Conservation (phyloP, 495 filamentous ascomycete species). For the Ramalina intermedia region DNA sequence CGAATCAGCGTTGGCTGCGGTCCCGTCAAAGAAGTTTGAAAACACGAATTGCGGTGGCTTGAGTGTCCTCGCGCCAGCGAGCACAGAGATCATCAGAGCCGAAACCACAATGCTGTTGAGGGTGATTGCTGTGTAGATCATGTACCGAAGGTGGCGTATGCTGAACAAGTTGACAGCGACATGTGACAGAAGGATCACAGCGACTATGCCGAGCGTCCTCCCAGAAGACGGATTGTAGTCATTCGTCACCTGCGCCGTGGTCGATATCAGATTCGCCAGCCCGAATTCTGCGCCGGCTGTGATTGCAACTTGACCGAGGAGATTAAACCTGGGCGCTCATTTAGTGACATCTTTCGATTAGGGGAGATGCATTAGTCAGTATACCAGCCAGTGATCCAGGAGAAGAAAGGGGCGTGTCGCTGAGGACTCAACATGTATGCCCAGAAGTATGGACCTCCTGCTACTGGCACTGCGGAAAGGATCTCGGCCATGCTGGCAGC, state of each 20-base stretch:
- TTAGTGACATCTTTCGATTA: neutral
- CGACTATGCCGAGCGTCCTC: conserved; percentile 47
- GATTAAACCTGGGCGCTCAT: conserved; percentile 26
- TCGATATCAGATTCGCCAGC: conserved; percentile 42
- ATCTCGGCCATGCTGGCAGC: conserved; percentile 50
- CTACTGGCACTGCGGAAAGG: conserved; percentile 46
- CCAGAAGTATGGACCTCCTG: conserved; percentile 54
- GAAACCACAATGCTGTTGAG: conserved; percentile 42
- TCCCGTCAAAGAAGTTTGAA: conserved; percentile 39
- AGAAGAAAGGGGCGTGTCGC: conserved; percentile 40
- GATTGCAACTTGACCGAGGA: conserved; percentile 47
- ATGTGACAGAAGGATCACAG: conserved; percentile 42
- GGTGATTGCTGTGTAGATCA: conserved; percentile 47
- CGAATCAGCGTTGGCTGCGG: conserved; percentile 21
- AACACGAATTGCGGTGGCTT: conserved; percentile 44
- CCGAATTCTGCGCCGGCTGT: conserved; percentile 53
- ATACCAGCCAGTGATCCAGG: conserved; percentile 51
- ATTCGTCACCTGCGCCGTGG: conserved; percentile 41
- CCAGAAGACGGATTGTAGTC: conserved; percentile 30
- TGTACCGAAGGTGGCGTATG: conserved; percentile 36
- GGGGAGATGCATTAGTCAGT: neutral
- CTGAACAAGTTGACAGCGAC: conserved; percentile 44
- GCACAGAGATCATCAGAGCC: conserved; percentile 39
- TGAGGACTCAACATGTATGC: conserved; percentile 43
- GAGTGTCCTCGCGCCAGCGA: conserved; percentile 45